Conservation (phyloP, 257 asterid species). For the Solanum tarijense region DNA sequence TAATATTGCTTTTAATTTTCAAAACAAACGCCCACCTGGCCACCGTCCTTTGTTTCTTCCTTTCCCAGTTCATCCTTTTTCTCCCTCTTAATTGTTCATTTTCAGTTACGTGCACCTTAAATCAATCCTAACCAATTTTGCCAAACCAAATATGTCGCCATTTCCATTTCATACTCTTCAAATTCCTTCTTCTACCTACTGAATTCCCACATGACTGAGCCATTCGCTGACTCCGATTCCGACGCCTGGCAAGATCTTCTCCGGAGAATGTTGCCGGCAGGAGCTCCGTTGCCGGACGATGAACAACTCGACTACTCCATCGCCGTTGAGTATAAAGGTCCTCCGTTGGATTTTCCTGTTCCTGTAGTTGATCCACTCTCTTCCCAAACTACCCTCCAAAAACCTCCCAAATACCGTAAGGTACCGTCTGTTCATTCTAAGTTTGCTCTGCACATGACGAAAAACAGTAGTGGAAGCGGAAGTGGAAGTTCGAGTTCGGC, state of each 20-base stretch:
- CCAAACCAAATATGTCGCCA: not conserved
- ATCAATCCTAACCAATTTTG: not conserved
- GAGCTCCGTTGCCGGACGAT: constrained; percentile 70
- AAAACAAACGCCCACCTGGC: constrained; percentile 1
- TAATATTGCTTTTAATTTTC: not conserved
- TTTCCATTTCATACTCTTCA: not conserved
- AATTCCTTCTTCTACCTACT: not conserved
- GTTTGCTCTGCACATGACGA: not conserved
- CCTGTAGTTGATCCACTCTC: constrained; percentile 17
- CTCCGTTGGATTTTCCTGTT: constrained; percentile 20
- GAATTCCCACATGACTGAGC: not conserved
- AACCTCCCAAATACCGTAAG: constrained; percentile 16
- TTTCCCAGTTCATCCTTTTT: not conserved
- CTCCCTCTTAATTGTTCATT: not conserved
- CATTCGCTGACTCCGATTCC: not conserved
- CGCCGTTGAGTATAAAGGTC: constrained; percentile 49
- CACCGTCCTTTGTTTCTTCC: not conserved
- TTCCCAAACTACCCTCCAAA: constrained; percentile 25
- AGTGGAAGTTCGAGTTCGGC: constrained; percentile 4
- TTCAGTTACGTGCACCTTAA: not conserved
- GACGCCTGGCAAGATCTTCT: constrained; percentile 40
- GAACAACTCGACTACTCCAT: constrained; percentile 70
- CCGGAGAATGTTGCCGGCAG: constrained; percentile 56
- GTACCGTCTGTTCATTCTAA: not conserved
- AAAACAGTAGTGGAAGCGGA: not conserved